phyloP scores from a whole-genome alignment of 83 land plant genomes.

The Picea abies region DNA sequence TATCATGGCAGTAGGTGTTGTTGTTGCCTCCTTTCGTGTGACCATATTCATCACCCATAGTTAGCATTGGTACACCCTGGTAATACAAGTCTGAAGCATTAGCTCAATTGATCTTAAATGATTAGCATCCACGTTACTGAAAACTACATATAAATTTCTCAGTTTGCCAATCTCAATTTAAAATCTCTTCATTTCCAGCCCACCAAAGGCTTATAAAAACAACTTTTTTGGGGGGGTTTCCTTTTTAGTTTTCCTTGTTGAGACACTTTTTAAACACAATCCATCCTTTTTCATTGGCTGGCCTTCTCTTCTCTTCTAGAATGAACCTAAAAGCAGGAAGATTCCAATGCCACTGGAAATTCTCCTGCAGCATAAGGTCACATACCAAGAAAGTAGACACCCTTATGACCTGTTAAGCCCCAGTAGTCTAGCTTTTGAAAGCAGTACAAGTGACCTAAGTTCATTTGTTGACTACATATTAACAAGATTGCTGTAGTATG shows the following conservation, averaged over 20 bases:
- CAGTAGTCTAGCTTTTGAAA: background rate
- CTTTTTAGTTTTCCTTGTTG: background rate
- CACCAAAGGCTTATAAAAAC: background rate
- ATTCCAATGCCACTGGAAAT: background rate
- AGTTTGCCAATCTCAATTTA: background rate
- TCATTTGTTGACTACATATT: background rate
- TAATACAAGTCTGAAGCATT: background rate
- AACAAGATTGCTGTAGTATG: background rate
- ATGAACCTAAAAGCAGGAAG: conserved; percentile 1
- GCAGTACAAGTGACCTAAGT: background rate
- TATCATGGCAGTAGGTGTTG: conserved; percentile 98
- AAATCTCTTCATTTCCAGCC: background rate
- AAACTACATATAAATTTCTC: background rate
- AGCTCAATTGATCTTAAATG: conserved; percentile 6
- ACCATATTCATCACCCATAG: conserved; percentile 98
- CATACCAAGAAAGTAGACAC: background rate
- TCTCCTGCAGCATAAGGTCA: background rate
- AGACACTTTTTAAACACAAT: background rate
- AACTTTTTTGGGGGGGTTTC: too few species aligned
- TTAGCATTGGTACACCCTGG: conserved; percentile 97
- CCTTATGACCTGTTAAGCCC: background rate
- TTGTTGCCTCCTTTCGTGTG: conserved; percentile 99
- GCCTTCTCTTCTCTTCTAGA: background rate
- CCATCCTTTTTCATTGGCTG: background rate
- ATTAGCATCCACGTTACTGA: background rate